Evolutionary conservation across 2,329 filamentous ascomycete genomes (phyloP).

Genomic region (Ophiostoma sp.): DNA sequence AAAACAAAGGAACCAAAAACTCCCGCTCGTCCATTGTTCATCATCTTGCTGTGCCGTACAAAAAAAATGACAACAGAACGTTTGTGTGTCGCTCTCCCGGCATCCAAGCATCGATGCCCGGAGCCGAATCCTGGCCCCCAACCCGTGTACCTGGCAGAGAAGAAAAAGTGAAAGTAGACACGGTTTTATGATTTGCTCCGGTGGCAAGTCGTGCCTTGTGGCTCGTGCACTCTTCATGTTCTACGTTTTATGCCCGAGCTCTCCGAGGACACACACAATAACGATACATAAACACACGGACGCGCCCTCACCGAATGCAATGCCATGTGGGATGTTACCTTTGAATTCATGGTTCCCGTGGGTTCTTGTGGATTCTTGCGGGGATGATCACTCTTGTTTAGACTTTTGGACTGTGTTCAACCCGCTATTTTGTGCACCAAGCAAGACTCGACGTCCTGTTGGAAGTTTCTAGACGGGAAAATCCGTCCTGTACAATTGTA

Average conservation of each 20-base stretch:
- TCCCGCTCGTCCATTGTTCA: neutral
- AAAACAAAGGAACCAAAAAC: neutral
- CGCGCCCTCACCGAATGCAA: neutral
- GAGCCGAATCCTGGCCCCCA: slow-evolving; percentile 15
- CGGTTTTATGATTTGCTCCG: neutral
- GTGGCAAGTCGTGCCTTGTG: neutral
- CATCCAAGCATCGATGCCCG: slow-evolving; percentile 4
- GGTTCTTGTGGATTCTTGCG: neutral
- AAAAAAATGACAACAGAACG: neutral
- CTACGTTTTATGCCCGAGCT: neutral
- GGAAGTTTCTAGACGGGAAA: neutral
- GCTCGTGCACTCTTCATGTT: neutral
- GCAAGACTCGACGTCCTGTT: neutral
- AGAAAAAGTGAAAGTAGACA: neutral
- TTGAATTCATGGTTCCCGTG: neutral
- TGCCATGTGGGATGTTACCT: slow-evolving; percentile 5
- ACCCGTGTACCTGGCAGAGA: slow-evolving; percentile 15
- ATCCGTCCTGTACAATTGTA: neutral
- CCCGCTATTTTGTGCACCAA: too few species aligned
- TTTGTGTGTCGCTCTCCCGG: neutral
- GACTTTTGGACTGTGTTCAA: too few species aligned
- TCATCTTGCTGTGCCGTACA: neutral
- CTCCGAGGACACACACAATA: neutral
- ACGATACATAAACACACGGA: neutral
- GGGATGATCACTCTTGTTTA: neutral